Evolutionary conservation across 495 filamentous ascomycete species (phyloP), one percentile per base, ranked within the genome.

Genomic region (Annulohypoxylon maeteangense): DNA sequence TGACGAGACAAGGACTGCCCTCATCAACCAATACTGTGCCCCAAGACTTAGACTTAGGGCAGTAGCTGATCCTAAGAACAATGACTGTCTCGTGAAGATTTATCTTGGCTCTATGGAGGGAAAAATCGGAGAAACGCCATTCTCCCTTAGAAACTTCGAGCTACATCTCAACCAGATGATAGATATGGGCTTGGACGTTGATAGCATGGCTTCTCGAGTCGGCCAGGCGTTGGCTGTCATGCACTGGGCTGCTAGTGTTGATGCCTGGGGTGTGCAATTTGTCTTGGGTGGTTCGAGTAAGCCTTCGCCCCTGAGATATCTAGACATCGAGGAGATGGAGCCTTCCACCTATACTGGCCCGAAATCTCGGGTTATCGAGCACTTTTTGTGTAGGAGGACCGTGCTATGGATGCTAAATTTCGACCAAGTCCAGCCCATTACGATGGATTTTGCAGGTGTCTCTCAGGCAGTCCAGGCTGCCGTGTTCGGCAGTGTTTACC

Each of bases 21-120:
- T 79, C 11, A 78, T 78, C 18, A 66, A 78, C 4, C 73, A 75
- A 38, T 78, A 71, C 71, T 79, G 77, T 36, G 32, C 42, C 0
- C 67, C 66, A 11, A 4, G 29, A n/a, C 45, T 56, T 53, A 60
- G 63, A 36, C 23, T 65, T 8, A 23, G 32, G 8, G 74, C 66
- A 1, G 32, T 60, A 3, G 42, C 12, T 1, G 65, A 71, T 31
- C 23, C 18, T 0, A 71, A 60, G 11, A 79, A 79, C 34, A 53
- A 16, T 4, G 72, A 79, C 7, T 79, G 78, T 54, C 58, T 78
- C 22, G 74, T 78, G 0, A 54, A 75, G 27, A 11, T 71, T 0
- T 78, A 79, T 29, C 70, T 79, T 1, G 78, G 74, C 1, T 60
- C 60, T 16, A 31, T 4, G 31, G 27, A 65, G 1, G 69, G 76